These are phyloP conservation scores for Prunus padus DNA, from an alignment of 306 rosid species.

Conservation along the genomic window DNA sequence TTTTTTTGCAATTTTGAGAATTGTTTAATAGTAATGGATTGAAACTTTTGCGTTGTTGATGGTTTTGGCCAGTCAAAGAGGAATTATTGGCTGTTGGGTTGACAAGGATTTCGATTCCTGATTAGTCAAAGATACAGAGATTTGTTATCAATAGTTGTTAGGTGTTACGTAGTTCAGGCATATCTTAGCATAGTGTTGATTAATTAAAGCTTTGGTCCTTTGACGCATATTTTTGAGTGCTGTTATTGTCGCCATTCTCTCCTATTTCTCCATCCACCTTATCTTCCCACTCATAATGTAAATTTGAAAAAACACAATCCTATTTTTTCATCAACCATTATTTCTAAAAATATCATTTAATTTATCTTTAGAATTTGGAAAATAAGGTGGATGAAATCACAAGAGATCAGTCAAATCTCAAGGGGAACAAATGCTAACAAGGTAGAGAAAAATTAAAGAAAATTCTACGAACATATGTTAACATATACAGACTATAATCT, in stretches of 20 bases:
- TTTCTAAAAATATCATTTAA: no score
- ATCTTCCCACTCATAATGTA: no score
- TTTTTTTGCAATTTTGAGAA: not conserved
- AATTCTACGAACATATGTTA: conserved; percentile 47
- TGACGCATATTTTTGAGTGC: not conserved
- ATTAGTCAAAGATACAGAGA: conserved; percentile 8
- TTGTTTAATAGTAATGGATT: not conserved
- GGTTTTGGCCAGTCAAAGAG: conserved; percentile 2
- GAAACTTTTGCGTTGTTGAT: conserved; percentile 3
- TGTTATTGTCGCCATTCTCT: no score
- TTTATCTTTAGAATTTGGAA: no score
- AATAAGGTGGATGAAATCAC: no score
- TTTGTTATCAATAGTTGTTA: not conserved
- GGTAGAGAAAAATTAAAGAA: conserved; percentile 62
- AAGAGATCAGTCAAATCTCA: conserved; percentile 26
- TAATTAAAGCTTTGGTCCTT: not conserved
- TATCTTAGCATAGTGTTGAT: not conserved
- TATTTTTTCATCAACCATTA: accelerated
- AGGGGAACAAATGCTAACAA: conserved; percentile 63
- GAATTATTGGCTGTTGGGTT: conserved; percentile 11
- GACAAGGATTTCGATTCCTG: conserved; percentile 6
- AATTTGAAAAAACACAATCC: no score
- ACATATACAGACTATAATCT: no score
- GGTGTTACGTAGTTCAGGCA: not conserved
- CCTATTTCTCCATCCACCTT: no score